Evolutionary conservation across 768 basidiomycete species (phyloP), one percentile per base, ranked within the genome.

Genomic region (Mycena chlorophos): DNA sequence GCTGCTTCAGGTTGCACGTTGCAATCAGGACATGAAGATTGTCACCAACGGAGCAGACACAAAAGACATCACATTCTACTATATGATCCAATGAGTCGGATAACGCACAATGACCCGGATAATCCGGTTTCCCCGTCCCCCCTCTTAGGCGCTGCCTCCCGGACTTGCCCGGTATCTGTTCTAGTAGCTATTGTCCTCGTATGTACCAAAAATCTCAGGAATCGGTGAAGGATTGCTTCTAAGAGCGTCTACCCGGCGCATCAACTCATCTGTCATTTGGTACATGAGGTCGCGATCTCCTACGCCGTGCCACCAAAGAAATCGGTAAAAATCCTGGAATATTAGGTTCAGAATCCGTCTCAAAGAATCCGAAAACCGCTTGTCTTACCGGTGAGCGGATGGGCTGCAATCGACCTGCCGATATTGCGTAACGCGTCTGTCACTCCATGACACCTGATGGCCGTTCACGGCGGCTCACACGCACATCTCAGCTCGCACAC

Each of bases 11-110:
- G 51, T 56, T 10, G 6, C 66, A 0, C 50, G 66, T 0, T 65
- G 62, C 52, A 82, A 81, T 58, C 67, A 76, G 29, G 73, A 20
- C 20, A 70, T 49, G 72, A 69, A n/a, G n/a, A n/a, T n/a, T n/a
- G n/a, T n/a, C n/a, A n/a, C n/a, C n/a, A n/a, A n/a, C n/a, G n/a
- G n/a, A 0, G 20, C 5, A 0, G 72, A 74, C 0, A 77, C 75
- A 0, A 66, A 63, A 23, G 62, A 68, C 2, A 55, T 75, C 0
- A 62, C 69, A 0, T 75, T 62, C 45, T 43, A 43, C 40, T 43
- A 43, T 43, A 19, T 43, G 10, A 19, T 23, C 22, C 40, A 12
- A 43, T 37, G 34, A 37, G 12, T n/a, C 34, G 34, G 34, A 37
- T 37, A 37, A 37, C n/a, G 34, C 34, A 37, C 34, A 37, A 37